Base-by-base conservation (phyloP, 495 filamentous ascomycete genomes). In the Podospora bellae-mahoneyi region DNA sequence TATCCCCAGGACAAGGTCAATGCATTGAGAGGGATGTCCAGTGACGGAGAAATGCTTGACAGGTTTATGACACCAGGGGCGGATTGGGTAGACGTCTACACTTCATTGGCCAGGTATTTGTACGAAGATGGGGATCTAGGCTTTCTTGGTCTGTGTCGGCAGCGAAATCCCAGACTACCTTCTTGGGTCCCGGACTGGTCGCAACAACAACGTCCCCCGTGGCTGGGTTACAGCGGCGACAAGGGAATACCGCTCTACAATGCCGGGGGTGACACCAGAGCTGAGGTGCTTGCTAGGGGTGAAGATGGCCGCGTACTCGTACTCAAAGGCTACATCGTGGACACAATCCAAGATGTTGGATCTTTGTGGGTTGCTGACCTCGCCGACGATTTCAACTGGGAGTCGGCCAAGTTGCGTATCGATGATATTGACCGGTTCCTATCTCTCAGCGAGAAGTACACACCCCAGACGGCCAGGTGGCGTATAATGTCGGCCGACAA, bases 121-220 rank as follows among this genome's bases (percentile, higher is more conserved):
- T 61, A 61, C 18, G 18, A 32, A 61, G 13, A 61, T 18, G 59
- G 59, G 4, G 16, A 61, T n/a, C 20, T 61, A 6, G 23, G 28
- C 59, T 61, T 61, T 61, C 27, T 61, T 7, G 26, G 59, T 18
- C 4, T 61, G 5, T 61, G 59, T 30, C 59, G 59, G 15, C 59
- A 61, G 59, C 59, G 59, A n/a, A 61, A 7, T 27, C 23, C 20
- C 7, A 32, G 16, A 18, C 59, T 61, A 16, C 59, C 59, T 0
- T 61, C 59, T 13, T 61, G 59, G 59, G 59, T 32, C 16, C 20
- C 59, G 1, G 59, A 61, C 18, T 61, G 59, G 59, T 61, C 59
- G 7, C 59, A 28, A 5, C 59, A 61, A 5, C 59, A 32, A 18
- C 23, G 59, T 20, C 23, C 20, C 4, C 59, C 59, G 3, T 61